Percentiles rank a stretch among this genome's conserved stretches.
phyloP scores from a whole-genome alignment of 2,329 filamentous ascomycete species.

The Cercospora janseana region DNA sequence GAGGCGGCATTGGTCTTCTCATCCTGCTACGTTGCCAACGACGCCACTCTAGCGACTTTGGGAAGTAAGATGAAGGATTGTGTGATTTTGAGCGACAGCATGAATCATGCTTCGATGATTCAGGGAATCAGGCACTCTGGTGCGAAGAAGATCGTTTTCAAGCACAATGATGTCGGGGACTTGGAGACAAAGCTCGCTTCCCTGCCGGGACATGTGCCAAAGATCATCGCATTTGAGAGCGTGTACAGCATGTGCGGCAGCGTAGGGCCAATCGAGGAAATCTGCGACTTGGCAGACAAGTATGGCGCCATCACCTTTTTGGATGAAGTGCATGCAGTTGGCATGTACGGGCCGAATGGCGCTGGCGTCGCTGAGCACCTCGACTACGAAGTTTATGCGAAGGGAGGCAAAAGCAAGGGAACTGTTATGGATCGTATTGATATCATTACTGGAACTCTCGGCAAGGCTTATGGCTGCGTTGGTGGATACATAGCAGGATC shows the following conservation, averaged over 20 bases:
- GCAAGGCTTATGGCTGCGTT: conserved; percentile 96
- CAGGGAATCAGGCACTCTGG: conserved; percentile 97
- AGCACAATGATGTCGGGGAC: conserved; percentile 94
- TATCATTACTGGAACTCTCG: conserved; percentile 95
- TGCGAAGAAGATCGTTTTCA: conserved; percentile 96
- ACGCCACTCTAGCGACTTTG: conserved; percentile 93
- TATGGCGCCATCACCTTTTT: conserved; percentile 97
- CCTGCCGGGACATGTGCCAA: conserved; percentile 78
- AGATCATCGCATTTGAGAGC: conserved; percentile 98
- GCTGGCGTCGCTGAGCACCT: conserved; percentile 97
- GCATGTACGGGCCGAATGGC: conserved; percentile 96
- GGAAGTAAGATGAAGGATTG: conserved; percentile 95
- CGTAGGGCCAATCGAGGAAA: conserved; percentile 90
- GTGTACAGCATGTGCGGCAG: conserved; percentile 99
- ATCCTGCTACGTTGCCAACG: conserved; percentile 97
- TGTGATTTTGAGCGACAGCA: conserved; percentile 93
- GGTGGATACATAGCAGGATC: conserved; percentile 96
- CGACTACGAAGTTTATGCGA: conserved; percentile 82
- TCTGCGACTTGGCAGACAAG: conserved; percentile 94
- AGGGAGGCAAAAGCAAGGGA: conserved; percentile 71
- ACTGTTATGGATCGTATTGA: conserved; percentile 95
- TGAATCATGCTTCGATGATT: conserved; percentile 99
- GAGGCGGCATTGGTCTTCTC: conserved; percentile 92
- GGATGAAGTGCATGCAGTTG: conserved; percentile 97
- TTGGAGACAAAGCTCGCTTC: conserved; percentile 89